These are phyloP conservation scores for Alternaria angustiovoidea DNA, from an alignment of 2,329 filamentous ascomycete species.

Conservation along the genomic window DNA sequence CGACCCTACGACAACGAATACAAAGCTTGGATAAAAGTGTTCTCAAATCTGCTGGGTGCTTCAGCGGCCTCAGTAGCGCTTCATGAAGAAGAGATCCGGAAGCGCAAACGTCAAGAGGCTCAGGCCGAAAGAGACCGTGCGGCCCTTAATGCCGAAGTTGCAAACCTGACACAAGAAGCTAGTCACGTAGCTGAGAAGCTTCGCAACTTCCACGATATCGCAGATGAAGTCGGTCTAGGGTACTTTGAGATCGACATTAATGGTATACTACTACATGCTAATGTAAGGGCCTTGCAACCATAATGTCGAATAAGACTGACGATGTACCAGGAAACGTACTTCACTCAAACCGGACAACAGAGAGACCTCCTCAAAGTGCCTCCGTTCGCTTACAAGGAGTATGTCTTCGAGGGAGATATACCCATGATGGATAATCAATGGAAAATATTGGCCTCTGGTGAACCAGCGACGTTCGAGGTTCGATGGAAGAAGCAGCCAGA, in stretches of 20 bases:
- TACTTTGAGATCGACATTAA: constrained; percentile 21
- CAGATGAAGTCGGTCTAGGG: constrained; percentile 18
- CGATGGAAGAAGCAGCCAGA: constrained; percentile 29
- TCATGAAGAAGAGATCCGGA: constrained; percentile 23
- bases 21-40: constrained; percentile 23
- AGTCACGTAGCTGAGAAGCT: constrained; percentile 13
- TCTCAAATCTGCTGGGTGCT: constrained; percentile 23
- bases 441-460: constrained; percentile 28
- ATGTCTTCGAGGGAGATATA: constrained; percentile 13
- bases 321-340: constrained; percentile 12
- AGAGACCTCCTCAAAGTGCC: constrained; percentile 5
- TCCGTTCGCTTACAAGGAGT: constrained; percentile 17
- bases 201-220: constrained; percentile 18
- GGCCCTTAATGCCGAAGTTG: constrained; percentile 23
- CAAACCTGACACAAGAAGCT: constrained; percentile 17
- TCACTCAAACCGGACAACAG: constrained; percentile 15
- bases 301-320: background rate
- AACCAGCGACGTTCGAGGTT: constrained; percentile 36
- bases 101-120: constrained; percentile 22
- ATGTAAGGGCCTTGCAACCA: constrained; percentile 2
- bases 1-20: constrained; percentile 29
- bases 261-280: constrained; percentile 20
- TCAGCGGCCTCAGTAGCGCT: constrained; percentile 26
- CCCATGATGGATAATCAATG: constrained; percentile 16
- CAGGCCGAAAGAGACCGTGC: constrained; percentile 24